These are phyloP conservation scores for Hanseniaspora lindneri DNA, from an alignment of 805 yeast species.

Conservation along the genomic window DNA sequence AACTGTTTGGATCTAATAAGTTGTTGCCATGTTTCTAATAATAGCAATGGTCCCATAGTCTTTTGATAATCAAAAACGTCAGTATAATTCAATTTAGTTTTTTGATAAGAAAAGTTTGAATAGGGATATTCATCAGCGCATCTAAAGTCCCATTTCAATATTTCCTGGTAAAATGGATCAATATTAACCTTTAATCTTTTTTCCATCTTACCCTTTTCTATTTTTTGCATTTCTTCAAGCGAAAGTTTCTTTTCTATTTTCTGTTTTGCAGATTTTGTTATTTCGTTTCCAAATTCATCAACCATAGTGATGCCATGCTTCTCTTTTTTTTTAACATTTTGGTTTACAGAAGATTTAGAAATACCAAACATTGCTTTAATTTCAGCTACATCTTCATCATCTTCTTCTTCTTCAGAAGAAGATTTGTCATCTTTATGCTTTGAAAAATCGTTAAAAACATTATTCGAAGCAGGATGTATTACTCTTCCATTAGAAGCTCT, in stretches of 20 bases:
- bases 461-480: slow-evolving; percentile 38
- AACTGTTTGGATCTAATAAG: slow-evolving; percentile 61
- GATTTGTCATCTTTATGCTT: slow-evolving; percentile 18
- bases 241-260: slow-evolving; percentile 29
- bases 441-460: slow-evolving; percentile 38
- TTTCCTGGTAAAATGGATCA: slow-evolving; percentile 55
- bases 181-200: slow-evolving; percentile 65
- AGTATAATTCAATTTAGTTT: slow-evolving; percentile 45
- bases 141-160: slow-evolving; percentile 69
- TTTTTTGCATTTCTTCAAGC: slow-evolving; percentile 30
- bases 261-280: slow-evolving; percentile 28
- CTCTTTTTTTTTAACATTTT: not conserved
- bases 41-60: slow-evolving; percentile 64
- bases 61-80: slow-evolving; percentile 54
- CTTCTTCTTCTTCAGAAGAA: slow-evolving; percentile 28
- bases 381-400: slow-evolving; percentile 31
- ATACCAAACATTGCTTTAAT: slow-evolving; percentile 25
- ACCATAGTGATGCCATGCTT: slow-evolving; percentile 12
- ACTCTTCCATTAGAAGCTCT: slow-evolving; percentile 25
- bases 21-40: slow-evolving; percentile 91
- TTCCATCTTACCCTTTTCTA: slow-evolving; percentile 68
- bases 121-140: slow-evolving; percentile 43
- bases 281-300: slow-evolving; percentile 27
- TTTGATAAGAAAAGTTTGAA: slow-evolving; percentile 34
- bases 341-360: not conserved